Conservation (phyloP, 768 basidiomycete species). For the Gautieria morchelliformis region DNA sequence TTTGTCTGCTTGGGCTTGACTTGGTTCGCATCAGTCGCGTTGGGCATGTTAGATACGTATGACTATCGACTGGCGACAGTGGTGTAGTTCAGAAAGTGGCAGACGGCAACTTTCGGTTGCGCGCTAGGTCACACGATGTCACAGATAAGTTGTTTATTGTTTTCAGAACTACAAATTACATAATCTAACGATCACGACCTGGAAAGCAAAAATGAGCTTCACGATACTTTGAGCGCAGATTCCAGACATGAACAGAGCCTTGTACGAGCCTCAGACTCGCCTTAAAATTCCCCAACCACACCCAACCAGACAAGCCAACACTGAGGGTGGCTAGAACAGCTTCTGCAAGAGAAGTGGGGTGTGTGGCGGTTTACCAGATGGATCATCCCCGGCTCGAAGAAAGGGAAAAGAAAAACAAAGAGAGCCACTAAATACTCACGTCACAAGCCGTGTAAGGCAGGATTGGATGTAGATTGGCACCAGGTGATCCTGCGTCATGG, state of each 20-base stretch:
- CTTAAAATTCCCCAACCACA: slow-evolving; percentile 71
- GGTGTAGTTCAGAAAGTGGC: too few relatives aligned
- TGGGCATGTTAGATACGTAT: too few relatives aligned
- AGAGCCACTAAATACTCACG: slow-evolving; percentile 17
- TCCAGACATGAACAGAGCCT: too few relatives aligned
- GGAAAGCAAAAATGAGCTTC: too few relatives aligned
- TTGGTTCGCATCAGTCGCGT: too few relatives aligned
- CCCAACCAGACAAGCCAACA: slow-evolving; percentile 25
- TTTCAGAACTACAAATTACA: too few relatives aligned
- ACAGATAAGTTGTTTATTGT: neutral
- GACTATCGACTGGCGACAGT: too few relatives aligned
- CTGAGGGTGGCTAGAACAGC: slow-evolving; percentile 12
- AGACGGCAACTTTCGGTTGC: neutral
- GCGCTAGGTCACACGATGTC: slow-evolving; percentile 6
- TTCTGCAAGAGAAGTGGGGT: slow-evolving; percentile 37
- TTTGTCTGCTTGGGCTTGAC: too few relatives aligned
- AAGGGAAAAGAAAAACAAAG: slow-evolving; percentile 12
- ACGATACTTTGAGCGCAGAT: too few relatives aligned
- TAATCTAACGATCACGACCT: too few relatives aligned
- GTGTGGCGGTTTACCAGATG: slow-evolving; percentile 80
- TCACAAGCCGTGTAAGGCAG: slow-evolving; percentile 11
- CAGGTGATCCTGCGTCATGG: slow-evolving; percentile 90
- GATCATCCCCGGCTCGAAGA: slow-evolving; percentile 52
- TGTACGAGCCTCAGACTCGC: slow-evolving; percentile 65
- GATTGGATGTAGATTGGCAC: slow-evolving; percentile 53